Evolutionary conservation across 78 protist genomes (phyloP).

Genomic region (Paratrimastix pyriformis): DNA sequence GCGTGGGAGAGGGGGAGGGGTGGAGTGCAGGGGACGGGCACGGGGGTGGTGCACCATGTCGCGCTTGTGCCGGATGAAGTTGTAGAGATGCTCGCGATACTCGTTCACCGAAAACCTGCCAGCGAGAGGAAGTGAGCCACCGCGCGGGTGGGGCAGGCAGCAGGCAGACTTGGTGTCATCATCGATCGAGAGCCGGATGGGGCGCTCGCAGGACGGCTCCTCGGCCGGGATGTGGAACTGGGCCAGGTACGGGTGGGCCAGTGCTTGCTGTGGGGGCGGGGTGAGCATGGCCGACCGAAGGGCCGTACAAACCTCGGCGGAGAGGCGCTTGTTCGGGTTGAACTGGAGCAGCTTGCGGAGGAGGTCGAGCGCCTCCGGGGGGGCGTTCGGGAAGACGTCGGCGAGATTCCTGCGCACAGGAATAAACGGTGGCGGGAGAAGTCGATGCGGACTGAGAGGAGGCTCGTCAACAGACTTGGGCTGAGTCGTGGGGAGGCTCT

Average conservation of each 20-base stretch:
- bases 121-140: not conserved
- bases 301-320: no score
- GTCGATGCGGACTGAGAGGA: not conserved
- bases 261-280: no score
- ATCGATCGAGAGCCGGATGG: slow-evolving; percentile 51
- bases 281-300: no score
- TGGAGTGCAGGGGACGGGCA: no score
- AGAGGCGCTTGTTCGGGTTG: slow-evolving; percentile 80
- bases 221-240: slow-evolving; percentile 69
- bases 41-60: no score
- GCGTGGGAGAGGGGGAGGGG: no score
- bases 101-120: slow-evolving; percentile 29
- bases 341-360: slow-evolving; percentile 67
- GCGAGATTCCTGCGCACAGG: not conserved
- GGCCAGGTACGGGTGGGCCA: slow-evolving; percentile 76
- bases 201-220: slow-evolving; percentile 19
- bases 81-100: slow-evolving; percentile 43
- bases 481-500: slow-evolving; percentile 41
- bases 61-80: not conserved
- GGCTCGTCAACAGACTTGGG: not conserved
- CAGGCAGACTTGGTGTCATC: slow-evolving; percentile 59
- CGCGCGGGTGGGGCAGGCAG: not conserved
- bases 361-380: slow-evolving; percentile 84
- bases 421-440: not conserved
- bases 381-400: slow-evolving; percentile 73